Conservation (phyloP, 768 basidiomycete species). For the Rhodotorula kratochvilovae region DNA sequence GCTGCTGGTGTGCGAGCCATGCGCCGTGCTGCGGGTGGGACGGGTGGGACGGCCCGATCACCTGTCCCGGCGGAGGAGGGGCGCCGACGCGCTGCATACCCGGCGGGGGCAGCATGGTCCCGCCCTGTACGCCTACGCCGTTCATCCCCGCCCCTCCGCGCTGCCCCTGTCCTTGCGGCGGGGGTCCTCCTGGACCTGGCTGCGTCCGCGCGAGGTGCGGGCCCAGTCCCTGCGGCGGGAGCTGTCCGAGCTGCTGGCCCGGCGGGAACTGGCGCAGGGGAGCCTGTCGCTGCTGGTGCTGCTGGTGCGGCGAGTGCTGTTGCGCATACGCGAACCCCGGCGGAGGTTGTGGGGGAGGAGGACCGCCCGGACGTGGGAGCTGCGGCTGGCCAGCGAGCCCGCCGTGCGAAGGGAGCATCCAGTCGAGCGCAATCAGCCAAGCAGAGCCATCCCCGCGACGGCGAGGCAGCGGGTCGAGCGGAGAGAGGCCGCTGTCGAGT, state of each 20-base stretch:
- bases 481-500: no score
- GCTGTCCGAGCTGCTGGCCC: background rate
- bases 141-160: no score
- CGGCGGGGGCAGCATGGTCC: background rate
- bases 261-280: background rate
- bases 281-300: background rate
- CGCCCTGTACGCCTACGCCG: background rate
- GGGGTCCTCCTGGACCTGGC: no score
- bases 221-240: background rate
- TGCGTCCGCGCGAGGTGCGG: no score
- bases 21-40: constrained; percentile 24
- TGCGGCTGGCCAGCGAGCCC: background rate
- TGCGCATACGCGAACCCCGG: background rate
- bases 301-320: background rate
- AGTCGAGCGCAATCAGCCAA: no score
- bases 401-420: no score
- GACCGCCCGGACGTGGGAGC: background rate
- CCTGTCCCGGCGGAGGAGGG: background rate
- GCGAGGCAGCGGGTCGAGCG: no score
- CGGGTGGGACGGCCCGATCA: constrained; percentile 23
- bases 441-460: no score
- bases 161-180: background rate
- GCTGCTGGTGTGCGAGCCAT: constrained; percentile 25
- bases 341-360: background rate
- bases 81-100: background rate